A percentile compares a stretch with the other conserved stretches of the same genome.
phyloP scores from a whole-genome alignment of 2,329 filamentous ascomycete genomes.

The Epichloe scottii region DNA sequence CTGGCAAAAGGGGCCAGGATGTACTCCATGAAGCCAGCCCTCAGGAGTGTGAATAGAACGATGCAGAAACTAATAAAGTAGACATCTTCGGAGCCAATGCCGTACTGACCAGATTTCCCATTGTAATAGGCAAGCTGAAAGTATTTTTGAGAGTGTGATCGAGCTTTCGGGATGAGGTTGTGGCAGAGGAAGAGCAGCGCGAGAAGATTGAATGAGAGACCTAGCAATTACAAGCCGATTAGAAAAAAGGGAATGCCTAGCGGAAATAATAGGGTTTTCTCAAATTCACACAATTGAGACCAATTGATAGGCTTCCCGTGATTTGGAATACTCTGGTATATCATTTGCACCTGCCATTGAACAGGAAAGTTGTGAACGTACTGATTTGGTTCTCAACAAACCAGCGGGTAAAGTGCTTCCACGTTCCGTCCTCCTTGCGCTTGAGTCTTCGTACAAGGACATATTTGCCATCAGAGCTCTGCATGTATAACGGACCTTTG shows the following conservation, averaged over 20 bases:
- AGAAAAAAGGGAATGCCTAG: constrained; percentile 6
- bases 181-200: constrained; percentile 74
- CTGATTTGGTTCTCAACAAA: constrained; percentile 71
- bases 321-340: neutral
- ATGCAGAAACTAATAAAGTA: constrained; percentile 69
- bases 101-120: constrained; percentile 53
- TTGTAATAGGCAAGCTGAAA: constrained; percentile 80
- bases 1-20: constrained; percentile 67
- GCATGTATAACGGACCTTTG: constrained; percentile 44
- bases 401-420: constrained; percentile 52
- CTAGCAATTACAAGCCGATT: constrained; percentile 20
- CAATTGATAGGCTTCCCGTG: neutral
- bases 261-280: neutral
- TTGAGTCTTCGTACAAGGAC: constrained; percentile 45
- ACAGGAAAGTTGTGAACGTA: constrained; percentile 29
- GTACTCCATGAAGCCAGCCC: constrained; percentile 79
- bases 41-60: constrained; percentile 74
- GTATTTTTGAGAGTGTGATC: constrained; percentile 73
- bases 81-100: constrained; percentile 65
- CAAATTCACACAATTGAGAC: neutral
- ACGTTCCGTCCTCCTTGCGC: constrained; percentile 48
- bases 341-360: constrained; percentile 3
- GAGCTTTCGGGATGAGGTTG: constrained; percentile 67
- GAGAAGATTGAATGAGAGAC: constrained; percentile 75
- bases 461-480: constrained; percentile 36